Percentiles rank a stretch among this genome's conserved stretches.
Conservation (phyloP, 768 basidiomycete species). For the Rhizopogon vesiculosus region DNA sequence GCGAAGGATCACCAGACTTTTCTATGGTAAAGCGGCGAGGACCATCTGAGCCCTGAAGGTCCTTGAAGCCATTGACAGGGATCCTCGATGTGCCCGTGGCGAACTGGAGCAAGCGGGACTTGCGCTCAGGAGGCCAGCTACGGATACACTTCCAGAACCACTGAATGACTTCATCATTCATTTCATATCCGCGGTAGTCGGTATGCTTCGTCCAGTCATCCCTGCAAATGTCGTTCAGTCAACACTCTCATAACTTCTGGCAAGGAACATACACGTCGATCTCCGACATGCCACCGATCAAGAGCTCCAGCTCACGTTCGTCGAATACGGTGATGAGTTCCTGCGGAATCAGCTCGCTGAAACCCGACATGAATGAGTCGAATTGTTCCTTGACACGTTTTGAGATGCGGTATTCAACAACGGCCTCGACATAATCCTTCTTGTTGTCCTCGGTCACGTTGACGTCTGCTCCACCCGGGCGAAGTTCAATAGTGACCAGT, state of each 20-base stretch:
- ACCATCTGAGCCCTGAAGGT: slow-evolving; percentile 96
- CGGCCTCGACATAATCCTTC: slow-evolving; percentile 92
- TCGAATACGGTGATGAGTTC: slow-evolving; percentile 98
- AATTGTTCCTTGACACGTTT: slow-evolving; percentile 98
- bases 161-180: slow-evolving; percentile 93
- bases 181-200: slow-evolving; percentile 95
- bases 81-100: slow-evolving; percentile 96
- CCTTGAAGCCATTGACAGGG: slow-evolving; percentile 98
- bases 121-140: slow-evolving; percentile 97
- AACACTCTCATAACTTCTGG: not conserved
- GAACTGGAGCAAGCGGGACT: slow-evolving; percentile 93
- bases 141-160: slow-evolving; percentile 99
- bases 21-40: slow-evolving; percentile 97
- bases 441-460: slow-evolving; percentile 97
- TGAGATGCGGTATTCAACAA: slow-evolving; percentile 97
- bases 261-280: slow-evolving; percentile 82
- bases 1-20: slow-evolving; percentile 94
- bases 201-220: slow-evolving; percentile 99
- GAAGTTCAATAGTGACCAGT: slow-evolving; percentile 95
- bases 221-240: slow-evolving; percentile 29
- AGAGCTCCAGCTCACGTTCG: slow-evolving; percentile 92
- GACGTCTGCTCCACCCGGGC: slow-evolving; percentile 79
- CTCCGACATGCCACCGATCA: slow-evolving; percentile 99
- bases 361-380: slow-evolving; percentile 99
- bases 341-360: slow-evolving; percentile 98